A percentile compares a stretch with the other conserved stretches of the same genome.
phyloP scores from a whole-genome alignment of 2,329 filamentous ascomycete genomes.

The Penicillium sclerotigenum region DNA sequence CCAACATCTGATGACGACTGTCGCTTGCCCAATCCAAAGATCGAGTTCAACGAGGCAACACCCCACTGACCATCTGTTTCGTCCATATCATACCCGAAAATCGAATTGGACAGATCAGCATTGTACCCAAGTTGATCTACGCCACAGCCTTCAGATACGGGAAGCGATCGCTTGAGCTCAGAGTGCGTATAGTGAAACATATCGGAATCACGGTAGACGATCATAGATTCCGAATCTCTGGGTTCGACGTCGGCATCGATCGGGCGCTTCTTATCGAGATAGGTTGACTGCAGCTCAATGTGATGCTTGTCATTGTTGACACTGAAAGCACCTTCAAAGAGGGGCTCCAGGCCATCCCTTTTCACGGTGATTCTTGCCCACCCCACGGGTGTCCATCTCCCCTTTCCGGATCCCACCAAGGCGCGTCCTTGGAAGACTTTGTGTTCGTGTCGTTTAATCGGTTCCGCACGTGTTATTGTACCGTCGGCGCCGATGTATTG shows the following conservation, averaged over 20 bases:
- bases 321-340: constrained; percentile 89
- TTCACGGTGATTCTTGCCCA: constrained; percentile 81
- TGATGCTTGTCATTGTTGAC: constrained; percentile 81
- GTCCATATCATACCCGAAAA: constrained; percentile 55
- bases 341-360: constrained; percentile 69
- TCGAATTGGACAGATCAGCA: constrained; percentile 64
- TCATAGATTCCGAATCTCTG: constrained; percentile 70
- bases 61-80: constrained; percentile 56
- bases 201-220: constrained; percentile 90
- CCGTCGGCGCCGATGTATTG: constrained; percentile 72
- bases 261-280: constrained; percentile 66
- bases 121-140: constrained; percentile 82
- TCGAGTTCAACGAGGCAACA: constrained; percentile 58
- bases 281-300: constrained; percentile 72
- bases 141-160: constrained; percentile 56
- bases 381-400: constrained; percentile 74
- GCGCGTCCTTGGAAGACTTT: constrained; percentile 79
- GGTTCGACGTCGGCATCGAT: constrained; percentile 65
- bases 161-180: constrained; percentile 62
- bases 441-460: constrained; percentile 69
- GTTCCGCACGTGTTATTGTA: constrained; percentile 61
- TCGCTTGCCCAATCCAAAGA: constrained; percentile 64
- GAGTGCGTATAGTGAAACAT: constrained; percentile 52
- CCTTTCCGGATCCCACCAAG: constrained; percentile 62
- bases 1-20: constrained; percentile 64